phyloP scores from a whole-genome alignment of 306 rosid genomes.

The Crotalaria pallida region DNA sequence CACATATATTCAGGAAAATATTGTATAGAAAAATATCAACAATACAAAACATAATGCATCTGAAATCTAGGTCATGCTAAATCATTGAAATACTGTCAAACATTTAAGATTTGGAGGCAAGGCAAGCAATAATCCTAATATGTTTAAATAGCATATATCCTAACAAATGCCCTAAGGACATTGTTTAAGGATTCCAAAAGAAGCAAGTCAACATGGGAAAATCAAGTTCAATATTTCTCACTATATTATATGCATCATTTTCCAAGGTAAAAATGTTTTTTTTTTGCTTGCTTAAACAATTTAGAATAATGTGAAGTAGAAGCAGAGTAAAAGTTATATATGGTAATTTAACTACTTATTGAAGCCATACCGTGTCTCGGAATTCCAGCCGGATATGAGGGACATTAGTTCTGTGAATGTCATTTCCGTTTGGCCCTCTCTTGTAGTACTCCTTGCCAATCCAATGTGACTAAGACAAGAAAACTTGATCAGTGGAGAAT shows the following conservation, averaged over 20 bases:
- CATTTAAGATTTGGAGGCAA: no score
- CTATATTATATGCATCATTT: no score
- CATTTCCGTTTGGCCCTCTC: constrained; percentile 95
- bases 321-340: background rate
- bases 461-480: constrained; percentile 76
- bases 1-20: background rate
- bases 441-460: constrained; percentile 82
- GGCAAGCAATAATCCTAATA: no score
- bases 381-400: constrained; percentile 96
- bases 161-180: no score
- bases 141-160: no score
- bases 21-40: background rate
- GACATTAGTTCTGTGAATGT: constrained; percentile 86
- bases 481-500: constrained; percentile 15
- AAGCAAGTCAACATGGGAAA: no score
- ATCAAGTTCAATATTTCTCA: no score
- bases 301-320: background rate
- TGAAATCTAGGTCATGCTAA: background rate
- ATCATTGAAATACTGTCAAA: no score
- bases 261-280: no score
- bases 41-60: background rate
- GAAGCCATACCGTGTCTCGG: constrained; percentile 62
- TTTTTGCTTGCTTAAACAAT: no score
- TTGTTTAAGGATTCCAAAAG: no score
- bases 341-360: background rate